These are phyloP conservation scores for Lathyrus oleraceus DNA, from an alignment of 306 rosid genomes.

Conservation along the genomic window DNA sequence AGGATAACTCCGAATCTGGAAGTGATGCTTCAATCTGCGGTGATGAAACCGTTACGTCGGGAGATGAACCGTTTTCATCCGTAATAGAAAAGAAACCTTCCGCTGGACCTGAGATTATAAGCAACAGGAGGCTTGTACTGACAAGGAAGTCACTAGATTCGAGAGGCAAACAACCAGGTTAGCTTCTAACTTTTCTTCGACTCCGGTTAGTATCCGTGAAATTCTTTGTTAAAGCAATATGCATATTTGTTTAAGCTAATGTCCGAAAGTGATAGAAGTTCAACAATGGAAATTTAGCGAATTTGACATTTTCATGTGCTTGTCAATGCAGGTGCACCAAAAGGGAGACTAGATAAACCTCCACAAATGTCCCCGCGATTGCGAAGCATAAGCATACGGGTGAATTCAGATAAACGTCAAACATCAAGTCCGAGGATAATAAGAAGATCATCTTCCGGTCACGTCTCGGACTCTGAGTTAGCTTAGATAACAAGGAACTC, in stretches of 20 bases:
- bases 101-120: constrained; percentile 38
- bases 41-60: constrained; percentile 52
- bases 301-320: constrained; percentile 23
- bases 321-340: constrained; percentile 57
- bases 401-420: constrained; percentile 47
- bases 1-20: constrained; percentile 76
- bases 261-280: neutral
- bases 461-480: constrained; percentile 88
- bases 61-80: constrained; percentile 62
- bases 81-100: constrained; percentile 50
- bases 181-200: neutral
- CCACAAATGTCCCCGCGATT: constrained; percentile 57
- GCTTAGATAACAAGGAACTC: constrained; percentile 46
- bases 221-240: constrained; percentile 3
- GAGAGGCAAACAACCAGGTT: constrained; percentile 58
- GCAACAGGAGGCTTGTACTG: constrained; percentile 42
- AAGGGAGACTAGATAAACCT: constrained; percentile 62
- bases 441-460: constrained; percentile 67
- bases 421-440: constrained; percentile 56
- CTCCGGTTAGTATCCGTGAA: constrained; percentile 7
- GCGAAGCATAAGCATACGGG: constrained; percentile 41
- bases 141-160: constrained; percentile 50
- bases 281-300: neutral
- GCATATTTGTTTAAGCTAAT: constrained; percentile 20
- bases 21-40: constrained; percentile 78